These are phyloP conservation scores for Fusarium nematophilum DNA, from an alignment of 2,329 filamentous ascomycete species.

Conservation along the genomic window DNA sequence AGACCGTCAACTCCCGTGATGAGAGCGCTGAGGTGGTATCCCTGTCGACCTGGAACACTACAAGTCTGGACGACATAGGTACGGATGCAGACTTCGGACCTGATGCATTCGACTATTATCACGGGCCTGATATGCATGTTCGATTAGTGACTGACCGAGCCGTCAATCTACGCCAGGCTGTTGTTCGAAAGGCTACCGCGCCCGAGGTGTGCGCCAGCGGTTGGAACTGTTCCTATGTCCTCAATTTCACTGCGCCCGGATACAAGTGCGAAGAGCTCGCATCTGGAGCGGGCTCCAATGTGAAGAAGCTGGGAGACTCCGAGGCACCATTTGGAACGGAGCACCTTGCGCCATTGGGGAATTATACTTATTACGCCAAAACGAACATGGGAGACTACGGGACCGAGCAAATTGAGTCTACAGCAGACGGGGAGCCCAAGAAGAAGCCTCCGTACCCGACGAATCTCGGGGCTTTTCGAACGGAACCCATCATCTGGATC, in stretches of 20 bases:
- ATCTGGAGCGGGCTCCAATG: constrained; percentile 14
- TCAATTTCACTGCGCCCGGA: constrained; percentile 37
- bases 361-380: constrained; percentile 36
- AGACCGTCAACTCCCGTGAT: constrained; percentile 37
- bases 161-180: constrained; percentile 29
- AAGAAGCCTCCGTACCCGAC: constrained; percentile 31
- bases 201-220: constrained; percentile 35
- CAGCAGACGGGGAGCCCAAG: constrained; percentile 23
- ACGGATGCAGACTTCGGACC: too few species aligned
- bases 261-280: constrained; percentile 37
- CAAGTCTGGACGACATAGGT: constrained; percentile 29
- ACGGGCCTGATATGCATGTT: too few species aligned
- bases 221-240: constrained; percentile 40
- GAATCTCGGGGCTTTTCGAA: constrained; percentile 39
- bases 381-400: constrained; percentile 36
- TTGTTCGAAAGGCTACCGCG: constrained; percentile 29
- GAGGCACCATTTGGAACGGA: constrained; percentile 36
- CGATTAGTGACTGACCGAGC: too few species aligned
- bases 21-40: constrained; percentile 30
- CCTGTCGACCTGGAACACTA: constrained; percentile 37
- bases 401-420: constrained; percentile 19
- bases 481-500: constrained; percentile 42
- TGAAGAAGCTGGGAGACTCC: constrained; percentile 29
- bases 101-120: too few species aligned
- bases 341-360: constrained; percentile 32